Base-by-base conservation (phyloP, 1,284 basidiomycete genomes). In the Pseudozyma sp. region DNA sequence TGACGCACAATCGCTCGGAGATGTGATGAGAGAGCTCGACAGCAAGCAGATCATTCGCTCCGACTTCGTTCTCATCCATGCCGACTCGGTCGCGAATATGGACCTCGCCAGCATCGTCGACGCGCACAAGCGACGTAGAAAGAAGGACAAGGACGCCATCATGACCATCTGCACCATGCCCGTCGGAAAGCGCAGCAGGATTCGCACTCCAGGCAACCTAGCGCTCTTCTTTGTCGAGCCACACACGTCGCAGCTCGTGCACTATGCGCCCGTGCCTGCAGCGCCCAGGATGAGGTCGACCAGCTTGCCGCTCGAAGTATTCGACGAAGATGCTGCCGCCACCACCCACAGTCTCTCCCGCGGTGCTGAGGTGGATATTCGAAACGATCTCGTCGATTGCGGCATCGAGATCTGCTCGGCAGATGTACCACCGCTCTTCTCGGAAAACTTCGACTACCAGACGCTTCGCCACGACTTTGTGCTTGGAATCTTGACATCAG, bases 361-460 rank as follows among this genome's bases (percentile, higher is more conserved):
- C 11, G 77, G 73, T 14, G 71, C 75, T 5, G 91, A 94, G 72
- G 85, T 94, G 13, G 92, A 94, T 75, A 89, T 94, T 67, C 89
- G 93, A 54, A 91, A 93, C 81, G 93, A 94, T 84, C 87, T 94
- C 47, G 90, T 94, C 61, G 93, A 94, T 82, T 94, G 93, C 81
- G 90, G 89, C 39, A 78, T 84, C 51, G 80, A 84, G 58, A 71
- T 84, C 33, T 84, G 82, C 77, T 93, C 93, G n/a, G 90, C 92
- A 31, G 92, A 94, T 87, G 92, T 92, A 19, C 94, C 94, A 0
- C 96, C 95, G 0, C 86, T 98, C 5, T 99, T 98, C 86, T 95
- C 97, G 79, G 97, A 99, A 85, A 99, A 99, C 86, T 99, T 99
- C 84, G 97, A 99, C 86, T 99, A 97, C 83, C 91, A 92, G 49